Base-by-base conservation (phyloP, 164 flowering plant species). In the Chimonanthus praecox region DNA sequence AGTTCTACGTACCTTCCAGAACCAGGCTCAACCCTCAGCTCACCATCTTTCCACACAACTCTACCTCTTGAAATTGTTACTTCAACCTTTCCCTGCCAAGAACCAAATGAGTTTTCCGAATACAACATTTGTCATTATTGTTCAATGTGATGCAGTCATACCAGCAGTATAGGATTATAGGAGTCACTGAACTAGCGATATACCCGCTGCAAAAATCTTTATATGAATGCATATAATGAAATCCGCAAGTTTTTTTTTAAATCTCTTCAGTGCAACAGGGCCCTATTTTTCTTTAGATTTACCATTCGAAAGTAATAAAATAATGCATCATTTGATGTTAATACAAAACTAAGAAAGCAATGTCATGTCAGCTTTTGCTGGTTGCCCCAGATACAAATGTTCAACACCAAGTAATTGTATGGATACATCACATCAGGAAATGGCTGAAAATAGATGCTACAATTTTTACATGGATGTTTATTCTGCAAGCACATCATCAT, bases 41-140 rank as follows among this genome's bases (percentile, higher is more conserved):
- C 86, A 73, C 81, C 85, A 71, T 93, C 82, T 82, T 88, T 81
- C 97, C 98, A 95, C 6, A 90, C 98, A 78, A 95, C 72, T 79
- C 80, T 87, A 79, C 99, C 99, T 67, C 98, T 87, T 50, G 96
- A 90, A 77, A 95, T 89, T 5, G 99, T 95, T 70, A 88, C 94
- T 82, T 95, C 97, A 58, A 95, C 89, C 74, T 92, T 93, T 47
- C 99, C 99, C 99, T 95, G 86, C 76, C 71, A 74, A 51, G 49
- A 70, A 58, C 58, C 49, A 46, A 49, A n/a, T 21, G 47, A 67
- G 54, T 6, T 45, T 65, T 65, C 68, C 45, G 46, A 63, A 8
- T 20, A 20, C 46, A 63, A 63, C 66, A 54, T 62, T 16, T 4
- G 44, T 63, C 13, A n/a, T 7, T 7, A 63, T 10, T 9, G 21